Percentiles rank a stretch among this genome's conserved stretches.
phyloP scores from a whole-genome alignment of 2,329 filamentous ascomycete genomes.

The Cordyceps fumosorosea region DNA sequence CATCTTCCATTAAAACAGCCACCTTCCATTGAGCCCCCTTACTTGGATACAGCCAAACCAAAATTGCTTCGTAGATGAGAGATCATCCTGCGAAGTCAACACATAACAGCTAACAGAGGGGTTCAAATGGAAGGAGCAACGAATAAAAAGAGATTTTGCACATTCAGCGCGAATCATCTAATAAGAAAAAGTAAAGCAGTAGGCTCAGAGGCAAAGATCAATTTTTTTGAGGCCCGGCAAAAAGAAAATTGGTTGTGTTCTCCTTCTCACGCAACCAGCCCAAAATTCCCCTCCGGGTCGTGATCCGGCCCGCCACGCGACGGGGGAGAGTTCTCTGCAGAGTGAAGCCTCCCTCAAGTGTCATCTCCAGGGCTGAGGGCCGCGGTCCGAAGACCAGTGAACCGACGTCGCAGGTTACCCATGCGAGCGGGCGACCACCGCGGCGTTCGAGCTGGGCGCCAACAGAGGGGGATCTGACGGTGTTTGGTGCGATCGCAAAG shows the following conservation, averaged over 20 bases:
- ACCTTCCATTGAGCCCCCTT: too few species aligned
- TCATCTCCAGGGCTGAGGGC: constrained; percentile 64
- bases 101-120: too few species aligned
- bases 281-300: constrained; percentile 54
- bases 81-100: too few species aligned
- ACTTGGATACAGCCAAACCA: too few species aligned
- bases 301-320: constrained; percentile 64
- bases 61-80: too few species aligned
- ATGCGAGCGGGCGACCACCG: constrained; percentile 59
- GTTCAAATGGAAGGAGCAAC: not conserved
- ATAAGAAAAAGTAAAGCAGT: too few species aligned
- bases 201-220: too few species aligned
- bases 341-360: constrained; percentile 66
- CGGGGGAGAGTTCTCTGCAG: constrained; percentile 66
- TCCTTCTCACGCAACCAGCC: constrained; percentile 49
- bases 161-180: too few species aligned
- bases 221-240: too few species aligned
- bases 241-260: constrained; percentile 40
- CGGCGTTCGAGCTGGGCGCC: constrained; percentile 64
- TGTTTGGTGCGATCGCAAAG: constrained; percentile 42
- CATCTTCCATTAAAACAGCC: too few species aligned
- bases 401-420: constrained; percentile 61
- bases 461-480: constrained; percentile 47
- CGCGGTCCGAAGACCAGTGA: constrained; percentile 30
- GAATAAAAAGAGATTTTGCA: too few species aligned